A percentile compares a stretch with the other conserved stretches of the same genome.
Evolutionary conservation across 345 rosid species (phyloP).

Genomic region (Brassica incana): DNA sequence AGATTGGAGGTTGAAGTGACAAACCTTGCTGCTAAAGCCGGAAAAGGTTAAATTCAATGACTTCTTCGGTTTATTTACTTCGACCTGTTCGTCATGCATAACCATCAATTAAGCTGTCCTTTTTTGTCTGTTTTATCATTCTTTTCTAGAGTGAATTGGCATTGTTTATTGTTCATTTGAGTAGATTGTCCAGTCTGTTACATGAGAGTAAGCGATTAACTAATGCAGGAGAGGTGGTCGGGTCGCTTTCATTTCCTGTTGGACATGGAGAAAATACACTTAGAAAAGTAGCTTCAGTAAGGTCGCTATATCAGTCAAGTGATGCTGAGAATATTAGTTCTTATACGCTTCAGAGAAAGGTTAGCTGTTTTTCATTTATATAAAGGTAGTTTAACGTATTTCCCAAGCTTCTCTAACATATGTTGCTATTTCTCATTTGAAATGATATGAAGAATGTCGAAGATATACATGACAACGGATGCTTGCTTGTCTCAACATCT

Average conservation of each 20-base stretch:
- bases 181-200: slow-evolving; percentile 17
- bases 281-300: slow-evolving; percentile 75
- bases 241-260: slow-evolving; percentile 84
- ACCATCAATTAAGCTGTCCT: neutral
- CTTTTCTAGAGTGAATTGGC: slow-evolving; percentile 8
- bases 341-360: slow-evolving; percentile 74
- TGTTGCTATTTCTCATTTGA: slow-evolving; percentile 26
- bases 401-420: slow-evolving; percentile 13
- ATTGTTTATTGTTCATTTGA: slow-evolving; percentile 2
- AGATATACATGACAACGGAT: slow-evolving; percentile 58
- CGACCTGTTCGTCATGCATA: slow-evolving; percentile 8
- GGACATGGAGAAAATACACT: slow-evolving; percentile 60
- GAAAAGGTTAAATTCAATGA: slow-evolving; percentile 68
- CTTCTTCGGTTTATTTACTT: slow-evolving; percentile 19
- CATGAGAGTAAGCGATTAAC: slow-evolving; percentile 30
- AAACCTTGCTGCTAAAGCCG: slow-evolving; percentile 97
- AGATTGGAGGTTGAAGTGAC: slow-evolving; percentile 98
- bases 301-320: slow-evolving; percentile 63
- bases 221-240: slow-evolving; percentile 87
- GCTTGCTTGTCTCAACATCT: slow-evolving; percentile 67
- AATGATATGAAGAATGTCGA: slow-evolving; percentile 52
- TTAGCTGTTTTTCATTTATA: slow-evolving; percentile 39
- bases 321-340: slow-evolving; percentile 55
- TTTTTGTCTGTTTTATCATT: slow-evolving; percentile 13
- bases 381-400: slow-evolving; percentile 2